A percentile compares a stretch with the other conserved stretches of the same genome.
Evolutionary conservation across 768 basidiomycete species (phyloP).

Genomic region (Calocera cornea): DNA sequence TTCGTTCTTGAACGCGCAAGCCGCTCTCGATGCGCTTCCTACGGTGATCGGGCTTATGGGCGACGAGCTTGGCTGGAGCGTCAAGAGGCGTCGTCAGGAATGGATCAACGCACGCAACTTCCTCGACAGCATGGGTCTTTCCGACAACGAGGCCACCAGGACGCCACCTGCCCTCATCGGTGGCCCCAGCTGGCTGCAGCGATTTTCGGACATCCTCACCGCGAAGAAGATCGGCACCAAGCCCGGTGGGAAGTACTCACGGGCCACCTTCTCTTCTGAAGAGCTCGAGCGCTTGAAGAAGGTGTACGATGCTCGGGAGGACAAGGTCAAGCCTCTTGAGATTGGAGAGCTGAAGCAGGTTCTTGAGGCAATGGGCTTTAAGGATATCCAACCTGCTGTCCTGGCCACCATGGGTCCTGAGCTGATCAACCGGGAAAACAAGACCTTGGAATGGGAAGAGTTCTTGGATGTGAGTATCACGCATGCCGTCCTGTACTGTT

Average conservation of each 20-base stretch:
- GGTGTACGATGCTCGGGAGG: constrained; percentile 8
- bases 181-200: constrained; percentile 15
- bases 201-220: neutral
- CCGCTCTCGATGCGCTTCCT: constrained; percentile 72
- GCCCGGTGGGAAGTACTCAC: constrained; percentile 17
- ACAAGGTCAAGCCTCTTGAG: neutral
- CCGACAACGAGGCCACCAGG: constrained; percentile 14
- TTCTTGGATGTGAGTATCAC: constrained; percentile 61
- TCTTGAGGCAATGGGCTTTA: constrained; percentile 60
- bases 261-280: constrained; percentile 8
- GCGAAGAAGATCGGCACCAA: neutral
- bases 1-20: constrained; percentile 82
- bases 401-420: constrained; percentile 26
- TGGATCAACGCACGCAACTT: constrained; percentile 49
- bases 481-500: neutral
- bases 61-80: constrained; percentile 67
- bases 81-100: constrained; percentile 43
- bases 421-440: constrained; percentile 29
- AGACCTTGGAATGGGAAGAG: constrained; percentile 62
- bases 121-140: constrained; percentile 75
- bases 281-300: constrained; percentile 7
- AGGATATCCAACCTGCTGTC: constrained; percentile 21
- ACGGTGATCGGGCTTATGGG: constrained; percentile 85
- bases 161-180: constrained; percentile 19
- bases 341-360: constrained; percentile 58